Base-by-base conservation (phyloP, 495 filamentous ascomycete genomes). In the Penicillium ucsense region DNA sequence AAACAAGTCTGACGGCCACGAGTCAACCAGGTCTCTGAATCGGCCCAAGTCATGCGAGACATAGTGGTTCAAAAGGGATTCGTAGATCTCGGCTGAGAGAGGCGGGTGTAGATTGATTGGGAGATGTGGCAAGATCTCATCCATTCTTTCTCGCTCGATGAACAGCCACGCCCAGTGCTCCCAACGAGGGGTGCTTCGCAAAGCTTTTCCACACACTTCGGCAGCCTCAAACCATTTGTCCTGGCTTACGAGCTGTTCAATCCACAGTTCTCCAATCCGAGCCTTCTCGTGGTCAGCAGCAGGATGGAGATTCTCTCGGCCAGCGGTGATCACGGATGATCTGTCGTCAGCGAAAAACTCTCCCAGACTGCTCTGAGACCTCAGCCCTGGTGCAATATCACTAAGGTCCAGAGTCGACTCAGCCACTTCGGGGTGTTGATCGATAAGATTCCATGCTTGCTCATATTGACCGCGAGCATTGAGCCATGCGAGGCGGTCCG, bases 131-230 rank as follows among this genome's bases (percentile, higher is more conserved):
- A 86, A 85, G 33, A 98, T 94, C 48, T 97, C 91, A 56, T 95
- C 85, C 50, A 89, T 83, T 56, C 84, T 89, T 48, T 84, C 71
- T 5, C 87, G 84, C 40, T 85, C 82, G 30, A 90, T 87, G 59
- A 98, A 98, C 0, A 75, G 80, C 81, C 83, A 89, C 6, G 91
- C 84, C 89, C 89, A 96, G 51, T 91, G 84, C 62, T 98, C 90
- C 94, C 94, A 97, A 52, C 84, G 74, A 39, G 81, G 66, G 4
- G 88, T 76, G n/a, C 80, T 85, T 35, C 80, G 76, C 0, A 96
- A 67, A 8, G 96, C 89, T 55, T 85, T 86, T 3, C 82, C 83
- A 52, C 88, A 90, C 8, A 88, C 70, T 49, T 80, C 72, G 0
- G 88, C 90, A 5, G 91, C 92, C 43, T 75, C 71, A 2, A 61